Evolutionary conservation across 805 yeast genomes (phyloP), one percentile per base, ranked within the genome.

Genomic region (Brettanomyces naardenensis): DNA sequence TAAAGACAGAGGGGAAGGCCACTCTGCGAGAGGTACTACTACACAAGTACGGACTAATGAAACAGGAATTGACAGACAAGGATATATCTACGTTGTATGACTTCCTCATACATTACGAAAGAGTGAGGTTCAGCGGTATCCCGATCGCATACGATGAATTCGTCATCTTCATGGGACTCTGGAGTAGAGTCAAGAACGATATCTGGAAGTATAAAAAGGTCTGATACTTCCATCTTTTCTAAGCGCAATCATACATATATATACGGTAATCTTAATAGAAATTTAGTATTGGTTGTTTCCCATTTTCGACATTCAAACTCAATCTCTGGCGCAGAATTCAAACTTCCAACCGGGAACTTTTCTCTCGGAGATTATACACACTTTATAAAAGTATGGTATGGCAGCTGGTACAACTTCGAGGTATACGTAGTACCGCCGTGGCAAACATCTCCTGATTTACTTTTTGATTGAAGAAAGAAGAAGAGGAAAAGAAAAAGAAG

Each of bases 351-450:
- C 65, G 78, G 79, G 62, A 47, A 38, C 35, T 31, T 44, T 63
- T 43, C 42, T 74, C 77, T 74, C 61, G 79, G 79, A 74, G 73
- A 65, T 56, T 52, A 51, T 47, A 49, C 51, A 47, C 58, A 58
- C 48, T 48, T 48, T 42, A 28, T 32, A 32, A 22, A 21, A 17
- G 31, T 46, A 40, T 31, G 45, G 65, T 61, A 73, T 75, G 80
- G 80, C 80, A 75, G 73, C 79, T 79, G 61, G 65, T 60, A 64
- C 66, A 68, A 72, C 77, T 72, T 71, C 78, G 69, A 66, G 65
- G 66, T 68, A 43, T 68, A 61, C 74, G 68, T 71, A 67, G 68
- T 60, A 71, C 62, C 79, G 79, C 65, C 80, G 80, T 75, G 80
- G 80, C 80, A 74, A 71, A 69, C 63, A 64, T 71, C 76, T 75